Conservation (phyloP, 2,329 filamentous ascomycete species). For the Diplodia intermedia region DNA sequence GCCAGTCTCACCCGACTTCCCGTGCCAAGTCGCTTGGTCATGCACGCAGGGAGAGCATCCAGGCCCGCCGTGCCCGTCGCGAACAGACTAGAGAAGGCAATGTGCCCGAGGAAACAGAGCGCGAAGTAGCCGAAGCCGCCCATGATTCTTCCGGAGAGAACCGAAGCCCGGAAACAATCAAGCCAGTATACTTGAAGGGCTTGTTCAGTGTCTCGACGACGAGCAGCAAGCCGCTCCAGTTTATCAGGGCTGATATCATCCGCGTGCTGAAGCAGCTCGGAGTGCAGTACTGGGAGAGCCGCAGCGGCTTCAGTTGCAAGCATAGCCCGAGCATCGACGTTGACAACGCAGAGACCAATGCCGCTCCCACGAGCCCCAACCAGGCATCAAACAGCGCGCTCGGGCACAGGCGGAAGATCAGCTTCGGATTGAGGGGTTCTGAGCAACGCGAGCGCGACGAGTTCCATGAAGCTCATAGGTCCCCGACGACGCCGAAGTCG, state of each 20-base stretch:
- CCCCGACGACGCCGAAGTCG: constrained; percentile 57
- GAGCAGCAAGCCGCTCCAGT: constrained; percentile 83
- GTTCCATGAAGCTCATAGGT: constrained; percentile 65
- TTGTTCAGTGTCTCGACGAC: constrained; percentile 97
- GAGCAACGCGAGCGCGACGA: constrained; percentile 73
- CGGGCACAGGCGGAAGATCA: constrained; percentile 78
- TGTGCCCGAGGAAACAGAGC: constrained; percentile 89
- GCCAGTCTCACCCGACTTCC: constrained; percentile 42
- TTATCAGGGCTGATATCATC: constrained; percentile 89
- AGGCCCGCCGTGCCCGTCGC: constrained; percentile 77
- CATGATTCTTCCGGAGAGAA: constrained; percentile 55
- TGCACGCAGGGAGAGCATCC: constrained; percentile 88
- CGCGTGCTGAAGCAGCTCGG: constrained; percentile 85
- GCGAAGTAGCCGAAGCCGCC: constrained; percentile 69
- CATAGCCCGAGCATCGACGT: constrained; percentile 90
- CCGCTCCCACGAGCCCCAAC: constrained; percentile 41
- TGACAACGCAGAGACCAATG: constrained; percentile 66
- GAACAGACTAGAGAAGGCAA: constrained; percentile 77
- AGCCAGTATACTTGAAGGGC: constrained; percentile 94
- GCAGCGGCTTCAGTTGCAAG: constrained; percentile 88
- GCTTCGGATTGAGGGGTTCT: constrained; percentile 72
- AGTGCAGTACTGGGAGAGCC: constrained; percentile 91
- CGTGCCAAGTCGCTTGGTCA: constrained; percentile 90
- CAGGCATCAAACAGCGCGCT: constrained; percentile 45
- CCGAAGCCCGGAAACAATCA: constrained; percentile 76